Conservation (phyloP, 306 rosid genomes). For the Notholithocarpus densiflorus region DNA sequence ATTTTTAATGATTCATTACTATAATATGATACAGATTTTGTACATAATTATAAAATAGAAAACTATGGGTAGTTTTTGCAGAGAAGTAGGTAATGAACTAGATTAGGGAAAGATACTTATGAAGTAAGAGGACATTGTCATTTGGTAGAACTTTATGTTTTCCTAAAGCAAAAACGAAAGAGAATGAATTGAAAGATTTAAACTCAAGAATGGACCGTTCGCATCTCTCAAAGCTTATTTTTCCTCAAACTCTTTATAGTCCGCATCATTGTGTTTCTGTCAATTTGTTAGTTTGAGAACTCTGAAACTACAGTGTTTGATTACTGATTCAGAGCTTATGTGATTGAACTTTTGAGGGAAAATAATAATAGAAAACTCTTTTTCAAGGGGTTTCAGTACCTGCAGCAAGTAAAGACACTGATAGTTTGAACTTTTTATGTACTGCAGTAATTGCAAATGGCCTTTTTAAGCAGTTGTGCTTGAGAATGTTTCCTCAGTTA, state of each 20-base stretch:
- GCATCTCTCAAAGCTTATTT: too few species aligned
- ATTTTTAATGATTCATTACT: not conserved
- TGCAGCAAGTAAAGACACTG: constrained; percentile 1
- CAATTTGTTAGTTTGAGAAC: not conserved
- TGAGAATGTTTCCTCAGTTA: constrained; percentile 81
- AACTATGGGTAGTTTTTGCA: not conserved
- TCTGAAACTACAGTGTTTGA: not conserved
- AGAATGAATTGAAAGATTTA: not conserved
- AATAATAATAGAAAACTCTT: not conserved
- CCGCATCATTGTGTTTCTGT: not conserved
- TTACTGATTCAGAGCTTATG: not conserved
- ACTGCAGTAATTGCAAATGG: constrained; percentile 70
- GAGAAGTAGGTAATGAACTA: not conserved
- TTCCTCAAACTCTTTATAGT: not conserved
- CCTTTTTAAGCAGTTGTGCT: constrained; percentile 71
- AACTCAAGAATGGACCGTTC: too few species aligned
- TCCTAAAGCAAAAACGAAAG: not conserved
- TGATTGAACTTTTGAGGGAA: not conserved
- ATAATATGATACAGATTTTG: not conserved
- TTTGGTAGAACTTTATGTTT: not conserved
- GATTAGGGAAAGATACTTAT: not conserved
- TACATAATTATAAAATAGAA: not conserved
- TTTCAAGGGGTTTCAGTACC: not conserved
- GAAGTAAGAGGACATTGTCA: not conserved
- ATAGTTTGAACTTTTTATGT: constrained; percentile 22